These are phyloP conservation scores for Suillus subalutaceus DNA, from an alignment of 768 basidiomycete genomes.

Conservation along the genomic window DNA sequence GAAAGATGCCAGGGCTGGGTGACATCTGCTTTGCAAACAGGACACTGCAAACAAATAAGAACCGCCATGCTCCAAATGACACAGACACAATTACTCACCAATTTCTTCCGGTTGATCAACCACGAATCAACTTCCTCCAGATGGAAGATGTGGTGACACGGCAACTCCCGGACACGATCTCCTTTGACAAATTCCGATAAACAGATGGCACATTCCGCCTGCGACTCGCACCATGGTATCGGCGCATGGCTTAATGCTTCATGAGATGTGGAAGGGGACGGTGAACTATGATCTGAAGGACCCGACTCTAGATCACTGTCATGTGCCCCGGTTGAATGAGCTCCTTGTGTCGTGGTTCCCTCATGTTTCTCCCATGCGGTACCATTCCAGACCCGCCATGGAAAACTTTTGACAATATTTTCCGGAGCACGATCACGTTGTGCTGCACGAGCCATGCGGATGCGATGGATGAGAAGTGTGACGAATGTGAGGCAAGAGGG, in stretches of 20 bases:
- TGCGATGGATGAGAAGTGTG: slow-evolving; percentile 86
- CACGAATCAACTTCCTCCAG: slow-evolving; percentile 89
- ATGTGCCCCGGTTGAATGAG: slow-evolving; percentile 25
- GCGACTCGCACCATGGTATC: slow-evolving; percentile 78
- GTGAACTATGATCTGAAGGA: slow-evolving; percentile 18
- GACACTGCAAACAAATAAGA: slow-evolving; percentile 59
- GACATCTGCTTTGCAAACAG: slow-evolving; percentile 91
- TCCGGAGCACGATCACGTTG: slow-evolving; percentile 85
- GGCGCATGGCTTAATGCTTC: slow-evolving; percentile 28
- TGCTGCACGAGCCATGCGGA: slow-evolving; percentile 81
- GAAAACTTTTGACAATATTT: slow-evolving; percentile 73
- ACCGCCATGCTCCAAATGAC: slow-evolving; percentile 1
- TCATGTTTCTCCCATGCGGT: slow-evolving; percentile 81
- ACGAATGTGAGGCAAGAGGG: slow-evolving; percentile 88
- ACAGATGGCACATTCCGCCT: slow-evolving; percentile 92
- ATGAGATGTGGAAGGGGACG: slow-evolving; percentile 29
- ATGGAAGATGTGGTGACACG: slow-evolving; percentile 96
- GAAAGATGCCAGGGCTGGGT: slow-evolving; percentile 55
- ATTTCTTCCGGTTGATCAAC: slow-evolving; percentile 90
- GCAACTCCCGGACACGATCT: slow-evolving; percentile 88
- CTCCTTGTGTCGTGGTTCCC: slow-evolving; percentile 29
- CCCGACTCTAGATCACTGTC: slow-evolving; percentile 45
- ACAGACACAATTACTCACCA: slow-evolving; percentile 54
- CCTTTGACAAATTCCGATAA: slow-evolving; percentile 84
- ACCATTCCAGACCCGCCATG: slow-evolving; percentile 84